phyloP scores from a whole-genome alignment of 2,329 filamentous ascomycete species.

The Zymoseptoria brevis region DNA sequence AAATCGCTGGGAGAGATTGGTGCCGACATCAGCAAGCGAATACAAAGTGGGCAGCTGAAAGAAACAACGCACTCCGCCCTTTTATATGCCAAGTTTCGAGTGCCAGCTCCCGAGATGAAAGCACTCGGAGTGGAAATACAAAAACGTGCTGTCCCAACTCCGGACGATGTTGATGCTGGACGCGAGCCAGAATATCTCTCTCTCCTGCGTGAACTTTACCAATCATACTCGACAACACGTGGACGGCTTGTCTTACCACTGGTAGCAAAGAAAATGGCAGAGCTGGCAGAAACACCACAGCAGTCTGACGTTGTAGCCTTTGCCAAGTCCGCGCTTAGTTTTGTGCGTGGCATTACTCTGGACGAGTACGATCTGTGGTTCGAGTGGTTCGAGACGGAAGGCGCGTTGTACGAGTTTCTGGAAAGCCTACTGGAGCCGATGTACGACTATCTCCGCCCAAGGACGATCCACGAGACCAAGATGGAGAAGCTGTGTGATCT shows the following conservation, averaged over 20 bases:
- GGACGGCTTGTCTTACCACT: slow-evolving; percentile 54
- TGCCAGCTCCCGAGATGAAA: slow-evolving; percentile 58
- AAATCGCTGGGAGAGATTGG: slow-evolving; percentile 55
- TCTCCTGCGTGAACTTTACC: slow-evolving; percentile 57
- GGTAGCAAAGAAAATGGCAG: slow-evolving; percentile 52
- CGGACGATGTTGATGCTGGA: slow-evolving; percentile 40
- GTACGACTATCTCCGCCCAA: slow-evolving; percentile 57
- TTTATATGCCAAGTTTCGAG: slow-evolving; percentile 63
- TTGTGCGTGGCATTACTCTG: slow-evolving; percentile 56
- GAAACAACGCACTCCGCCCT: slow-evolving; percentile 65
- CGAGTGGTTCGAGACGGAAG: slow-evolving; percentile 58
- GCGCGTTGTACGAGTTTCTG: slow-evolving; percentile 56
- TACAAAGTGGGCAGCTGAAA: slow-evolving; percentile 59
- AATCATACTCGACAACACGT: slow-evolving; percentile 54
- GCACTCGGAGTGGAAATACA: slow-evolving; percentile 60
- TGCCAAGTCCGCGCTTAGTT: slow-evolving; percentile 56
- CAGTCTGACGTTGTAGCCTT: slow-evolving; percentile 58
- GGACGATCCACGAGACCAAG: slow-evolving; percentile 59
- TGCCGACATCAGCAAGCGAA: slow-evolving; percentile 54
- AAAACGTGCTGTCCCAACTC: slow-evolving; percentile 52
- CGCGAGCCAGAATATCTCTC: slow-evolving; percentile 58
- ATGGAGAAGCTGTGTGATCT: slow-evolving; percentile 60
- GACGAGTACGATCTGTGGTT: slow-evolving; percentile 62
- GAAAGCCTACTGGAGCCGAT: slow-evolving; percentile 60
- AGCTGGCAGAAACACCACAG: slow-evolving; percentile 50